Percentiles rank a stretch among this genome's conserved stretches.
Conservation (phyloP, 257 asterid genomes). For the Ilex asprella region DNA sequence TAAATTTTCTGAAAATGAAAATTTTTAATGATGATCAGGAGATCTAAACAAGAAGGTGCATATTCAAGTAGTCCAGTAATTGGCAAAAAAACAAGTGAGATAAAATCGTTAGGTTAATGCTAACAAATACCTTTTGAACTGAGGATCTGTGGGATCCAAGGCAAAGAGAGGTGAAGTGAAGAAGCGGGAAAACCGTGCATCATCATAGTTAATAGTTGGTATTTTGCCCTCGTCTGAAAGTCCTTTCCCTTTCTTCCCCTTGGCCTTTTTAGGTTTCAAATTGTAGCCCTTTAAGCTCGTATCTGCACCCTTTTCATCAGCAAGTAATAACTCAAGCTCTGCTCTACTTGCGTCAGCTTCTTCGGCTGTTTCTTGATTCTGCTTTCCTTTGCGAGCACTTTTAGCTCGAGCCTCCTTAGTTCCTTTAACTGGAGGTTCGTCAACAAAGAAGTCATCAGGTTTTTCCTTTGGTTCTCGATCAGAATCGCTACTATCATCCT, state of each 20-base stretch:
- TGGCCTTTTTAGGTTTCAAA: conserved; percentile 45
- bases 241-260: conserved; percentile 28
- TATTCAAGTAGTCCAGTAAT: not conserved
- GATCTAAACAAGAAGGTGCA: not conserved
- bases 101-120: not conserved
- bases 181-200: conserved; percentile 67
- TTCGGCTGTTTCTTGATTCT: conserved; percentile 24
- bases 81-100: too few species aligned
- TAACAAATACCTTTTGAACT: conserved; percentile 67
- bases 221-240: conserved; percentile 50
- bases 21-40: too few species aligned
- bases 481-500: conserved; percentile 47
- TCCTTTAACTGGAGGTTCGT: conserved; percentile 35
- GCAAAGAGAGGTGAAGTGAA: conserved; percentile 57
- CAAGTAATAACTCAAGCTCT: conserved; percentile 82
- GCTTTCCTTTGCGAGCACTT: conserved; percentile 22
- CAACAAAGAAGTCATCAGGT: conserved; percentile 71
- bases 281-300: conserved; percentile 69
- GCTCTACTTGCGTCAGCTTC: conserved; percentile 73
- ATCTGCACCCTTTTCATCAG: conserved; percentile 58
- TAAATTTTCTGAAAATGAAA: too few species aligned
- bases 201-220: conserved; percentile 50
- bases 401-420: conserved; percentile 17
- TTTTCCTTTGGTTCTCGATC: conserved; percentile 45
- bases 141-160: conserved; percentile 95